Percentiles rank a stretch among this genome's conserved stretches.
These are phyloP conservation scores for Berkeleyomyces rouxiae DNA, from an alignment of 2,329 filamentous ascomycete species.

Conservation along the genomic window DNA sequence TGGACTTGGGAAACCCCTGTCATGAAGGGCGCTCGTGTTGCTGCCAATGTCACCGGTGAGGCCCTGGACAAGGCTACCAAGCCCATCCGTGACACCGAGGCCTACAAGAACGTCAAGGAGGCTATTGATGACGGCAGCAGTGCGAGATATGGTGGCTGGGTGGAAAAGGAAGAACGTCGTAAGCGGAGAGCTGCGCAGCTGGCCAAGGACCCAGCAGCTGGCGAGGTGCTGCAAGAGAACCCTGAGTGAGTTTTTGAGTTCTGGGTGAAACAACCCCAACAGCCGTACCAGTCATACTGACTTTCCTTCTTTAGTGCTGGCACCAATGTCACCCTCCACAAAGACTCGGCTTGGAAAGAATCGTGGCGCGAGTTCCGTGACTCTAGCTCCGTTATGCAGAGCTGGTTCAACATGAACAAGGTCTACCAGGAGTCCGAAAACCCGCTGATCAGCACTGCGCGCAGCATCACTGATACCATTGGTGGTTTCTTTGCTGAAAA, in stretches of 20 bases:
- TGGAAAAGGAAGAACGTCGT: conserved; percentile 86
- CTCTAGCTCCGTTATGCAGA: conserved; percentile 72
- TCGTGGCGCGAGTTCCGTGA: conserved; percentile 96
- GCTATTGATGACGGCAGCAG: conserved; percentile 95
- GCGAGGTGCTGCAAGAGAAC: conserved; percentile 59
- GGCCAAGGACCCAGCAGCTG: conserved; percentile 31
- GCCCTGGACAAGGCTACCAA: conserved; percentile 89
- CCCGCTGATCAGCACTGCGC: conserved; percentile 78
- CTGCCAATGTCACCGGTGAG: conserved; percentile 69
- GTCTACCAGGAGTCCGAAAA: conserved; percentile 96
- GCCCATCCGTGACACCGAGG: conserved; percentile 85
- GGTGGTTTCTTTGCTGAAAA: conserved; percentile 97
- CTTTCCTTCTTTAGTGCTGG: conserved; percentile 48
- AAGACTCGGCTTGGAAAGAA: conserved; percentile 94
- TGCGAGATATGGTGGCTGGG: conserved; percentile 88
- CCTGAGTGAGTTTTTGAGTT: conserved; percentile 52
- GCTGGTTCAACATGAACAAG: conserved; percentile 69
- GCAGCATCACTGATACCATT: conserved; percentile 83
- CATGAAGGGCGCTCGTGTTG: conserved; percentile 78
- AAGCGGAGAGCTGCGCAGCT: conserved; percentile 61
- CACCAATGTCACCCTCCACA: conserved; percentile 87
- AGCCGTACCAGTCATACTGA: conserved; percentile 20
- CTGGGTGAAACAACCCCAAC: background rate
- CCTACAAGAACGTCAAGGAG: conserved; percentile 85
- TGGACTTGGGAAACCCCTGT: conserved; percentile 97